These are phyloP conservation scores for Narthecium ossifragum DNA, from an alignment of 106 monocot genomes.

Conservation along the genomic window DNA sequence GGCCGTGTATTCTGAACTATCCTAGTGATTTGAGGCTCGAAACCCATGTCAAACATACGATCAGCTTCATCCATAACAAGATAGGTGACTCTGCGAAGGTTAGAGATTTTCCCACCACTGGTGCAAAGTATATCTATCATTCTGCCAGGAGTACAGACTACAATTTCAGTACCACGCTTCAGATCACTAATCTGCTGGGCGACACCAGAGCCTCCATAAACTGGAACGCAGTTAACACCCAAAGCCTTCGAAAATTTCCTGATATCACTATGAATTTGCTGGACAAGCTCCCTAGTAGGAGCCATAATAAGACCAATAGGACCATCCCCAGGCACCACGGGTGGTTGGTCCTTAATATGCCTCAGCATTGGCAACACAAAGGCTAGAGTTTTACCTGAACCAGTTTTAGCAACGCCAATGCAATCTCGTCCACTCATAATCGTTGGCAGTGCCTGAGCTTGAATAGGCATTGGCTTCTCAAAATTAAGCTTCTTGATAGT, in stretches of 20 bases:
- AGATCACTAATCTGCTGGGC: conserved; percentile 97
- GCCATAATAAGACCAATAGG: conserved; percentile 97
- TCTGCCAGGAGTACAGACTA: conserved; percentile 97
- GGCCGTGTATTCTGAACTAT: conserved; percentile 92
- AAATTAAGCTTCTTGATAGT: conserved; percentile 80
- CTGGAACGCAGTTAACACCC: conserved; percentile 76
- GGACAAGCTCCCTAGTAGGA: conserved; percentile 93
- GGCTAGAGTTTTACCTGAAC: conserved; percentile 94
- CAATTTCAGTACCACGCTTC: conserved; percentile 93
- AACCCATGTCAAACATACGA: conserved; percentile 99
- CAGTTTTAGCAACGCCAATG: conserved; percentile 95
- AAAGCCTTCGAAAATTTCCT: conserved; percentile 77
- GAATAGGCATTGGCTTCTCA: conserved; percentile 97
- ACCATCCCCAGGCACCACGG: conserved; percentile 83
- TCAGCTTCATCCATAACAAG: conserved; percentile 99
- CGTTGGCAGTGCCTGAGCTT: conserved; percentile 81
- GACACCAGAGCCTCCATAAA: conserved; percentile 97
- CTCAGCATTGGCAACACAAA: conserved; percentile 96
- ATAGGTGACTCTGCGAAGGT: conserved; percentile 88
- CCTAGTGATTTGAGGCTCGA: conserved; percentile 92
- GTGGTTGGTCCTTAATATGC: conserved; percentile 93
- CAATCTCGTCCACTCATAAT: conserved; percentile 98
- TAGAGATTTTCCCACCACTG: conserved; percentile 84
- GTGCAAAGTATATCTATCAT: conserved; percentile 99
- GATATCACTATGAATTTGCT: conserved; percentile 90